These are phyloP conservation scores for Mycena latifolia DNA, from an alignment of 768 basidiomycete species.

Conservation along the genomic window DNA sequence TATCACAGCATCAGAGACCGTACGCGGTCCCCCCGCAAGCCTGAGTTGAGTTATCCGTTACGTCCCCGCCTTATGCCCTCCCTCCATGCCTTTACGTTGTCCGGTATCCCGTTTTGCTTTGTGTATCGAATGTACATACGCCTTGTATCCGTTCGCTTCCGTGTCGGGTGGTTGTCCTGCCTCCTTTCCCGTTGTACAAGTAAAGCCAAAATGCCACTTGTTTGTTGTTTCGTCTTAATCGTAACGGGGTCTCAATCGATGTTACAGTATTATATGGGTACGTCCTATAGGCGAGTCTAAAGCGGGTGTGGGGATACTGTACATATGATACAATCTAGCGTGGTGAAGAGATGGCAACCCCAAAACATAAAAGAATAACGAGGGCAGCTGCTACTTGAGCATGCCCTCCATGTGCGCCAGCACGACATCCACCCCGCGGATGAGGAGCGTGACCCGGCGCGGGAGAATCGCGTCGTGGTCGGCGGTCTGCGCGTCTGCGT, in stretches of 20 bases:
- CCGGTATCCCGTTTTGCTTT: not conserved
- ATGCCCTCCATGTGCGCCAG: slow-evolving; percentile 77
- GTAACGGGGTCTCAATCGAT: not conserved
- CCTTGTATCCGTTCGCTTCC: slow-evolving; percentile 9
- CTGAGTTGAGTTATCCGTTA: slow-evolving; percentile 1
- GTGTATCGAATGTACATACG: slow-evolving; percentile 21
- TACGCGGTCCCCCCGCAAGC: slow-evolving; percentile 42
- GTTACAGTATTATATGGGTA: slow-evolving; percentile 2
- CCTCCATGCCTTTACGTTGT: slow-evolving; percentile 1
- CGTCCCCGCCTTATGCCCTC: slow-evolving; percentile 9
- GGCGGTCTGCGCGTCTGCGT: slow-evolving; percentile 4
- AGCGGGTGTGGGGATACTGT: not conserved
- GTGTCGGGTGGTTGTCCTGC: not conserved
- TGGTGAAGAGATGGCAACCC: not conserved
- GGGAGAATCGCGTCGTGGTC: slow-evolving; percentile 58
- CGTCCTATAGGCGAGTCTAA: not conserved
- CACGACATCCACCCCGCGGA: slow-evolving; percentile 71
- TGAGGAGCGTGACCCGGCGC: slow-evolving; percentile 67
- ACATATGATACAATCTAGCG: slow-evolving; percentile 4
- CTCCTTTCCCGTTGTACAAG: not conserved
- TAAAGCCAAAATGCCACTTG: not conserved
- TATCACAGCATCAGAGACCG: slow-evolving; percentile 33
- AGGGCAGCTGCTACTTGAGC: slow-evolving; percentile 46
- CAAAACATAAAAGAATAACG: not conserved
- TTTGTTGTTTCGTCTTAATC: not conserved